A percentile compares a stretch with the other conserved stretches of the same genome.
Conservation (phyloP, 345 rosid genomes). For the Gossypium arboreum region DNA sequence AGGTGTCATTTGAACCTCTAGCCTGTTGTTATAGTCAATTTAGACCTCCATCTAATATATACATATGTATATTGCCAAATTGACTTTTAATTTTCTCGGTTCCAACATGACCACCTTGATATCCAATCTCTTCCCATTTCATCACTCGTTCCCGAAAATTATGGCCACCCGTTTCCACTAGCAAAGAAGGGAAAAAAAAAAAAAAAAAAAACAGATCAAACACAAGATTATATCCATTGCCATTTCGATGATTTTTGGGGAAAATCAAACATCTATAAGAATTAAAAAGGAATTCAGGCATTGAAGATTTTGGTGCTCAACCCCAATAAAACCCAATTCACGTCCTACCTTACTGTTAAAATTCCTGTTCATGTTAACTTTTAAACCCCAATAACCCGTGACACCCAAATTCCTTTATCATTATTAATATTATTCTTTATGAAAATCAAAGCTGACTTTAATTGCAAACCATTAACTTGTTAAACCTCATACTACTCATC, state of each 20-base stretch:
- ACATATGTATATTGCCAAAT: too few relatives aligned
- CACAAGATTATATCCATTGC: neutral
- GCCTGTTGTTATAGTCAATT: neutral
- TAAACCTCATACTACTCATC: neutral
- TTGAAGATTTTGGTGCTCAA: neutral
- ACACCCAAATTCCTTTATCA: neutral
- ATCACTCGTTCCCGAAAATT: too few relatives aligned
- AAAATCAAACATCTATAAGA: neutral
- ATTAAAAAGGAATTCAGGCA: neutral
- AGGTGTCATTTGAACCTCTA: neutral
- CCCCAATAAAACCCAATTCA: neutral
- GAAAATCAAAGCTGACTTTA: neutral
- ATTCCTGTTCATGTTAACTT: neutral
- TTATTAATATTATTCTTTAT: neutral
- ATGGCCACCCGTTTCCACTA: too few relatives aligned
- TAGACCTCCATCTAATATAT: neutral
- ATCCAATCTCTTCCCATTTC: too few relatives aligned
- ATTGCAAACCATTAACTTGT: neutral
- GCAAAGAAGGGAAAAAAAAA: too few relatives aligned
- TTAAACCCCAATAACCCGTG: neutral
- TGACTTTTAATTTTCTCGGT: too few relatives aligned
- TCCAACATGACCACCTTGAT: too few relatives aligned
- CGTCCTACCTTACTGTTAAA: neutral
- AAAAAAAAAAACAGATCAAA: neutral
- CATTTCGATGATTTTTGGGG: neutral